These are phyloP conservation scores for Monosporascus cannonballus DNA, from an alignment of 2,329 filamentous ascomycete species.

Conservation along the genomic window DNA sequence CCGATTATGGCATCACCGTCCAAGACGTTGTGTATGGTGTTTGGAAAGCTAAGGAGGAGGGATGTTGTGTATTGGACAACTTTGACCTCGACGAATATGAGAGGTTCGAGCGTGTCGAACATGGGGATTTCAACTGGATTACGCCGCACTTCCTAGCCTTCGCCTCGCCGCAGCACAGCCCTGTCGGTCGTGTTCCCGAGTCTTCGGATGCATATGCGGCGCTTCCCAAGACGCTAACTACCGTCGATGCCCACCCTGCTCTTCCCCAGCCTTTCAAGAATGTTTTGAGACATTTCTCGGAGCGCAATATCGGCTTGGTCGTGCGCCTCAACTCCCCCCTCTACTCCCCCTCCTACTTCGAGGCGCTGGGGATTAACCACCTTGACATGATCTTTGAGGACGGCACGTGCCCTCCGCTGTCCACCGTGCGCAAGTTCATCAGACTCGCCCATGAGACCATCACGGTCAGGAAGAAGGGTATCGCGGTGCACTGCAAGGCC, in stretches of 20 bases:
- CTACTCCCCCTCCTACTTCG: slow-evolving; percentile 96
- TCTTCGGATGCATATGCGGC: slow-evolving; percentile 67
- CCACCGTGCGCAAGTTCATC: slow-evolving; percentile 90
- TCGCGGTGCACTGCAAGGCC: slow-evolving; percentile 98
- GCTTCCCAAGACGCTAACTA: slow-evolving; percentile 70
- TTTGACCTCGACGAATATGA: slow-evolving; percentile 98
- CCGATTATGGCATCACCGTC: slow-evolving; percentile 90
- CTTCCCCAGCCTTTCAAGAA: slow-evolving; percentile 92
- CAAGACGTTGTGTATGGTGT: slow-evolving; percentile 98
- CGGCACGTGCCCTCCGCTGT: slow-evolving; percentile 85
- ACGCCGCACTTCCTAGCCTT: slow-evolving; percentile 94
- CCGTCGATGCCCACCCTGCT: slow-evolving; percentile 62
- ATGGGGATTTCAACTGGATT: slow-evolving; percentile 99
- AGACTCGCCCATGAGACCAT: slow-evolving; percentile 93
- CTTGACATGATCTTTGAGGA: slow-evolving; percentile 99
- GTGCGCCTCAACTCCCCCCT: slow-evolving; percentile 93
- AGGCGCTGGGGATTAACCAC: slow-evolving; percentile 88
- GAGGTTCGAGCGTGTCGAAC: slow-evolving; percentile 88
- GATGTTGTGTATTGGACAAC: slow-evolving; percentile 82
- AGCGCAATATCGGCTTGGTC: slow-evolving; percentile 84
- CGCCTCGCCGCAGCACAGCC: slow-evolving; percentile 83
- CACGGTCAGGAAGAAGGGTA: slow-evolving; percentile 80
- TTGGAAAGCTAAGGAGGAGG: slow-evolving; percentile 97
- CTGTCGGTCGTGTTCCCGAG: slow-evolving; percentile 64
- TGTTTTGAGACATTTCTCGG: slow-evolving; percentile 81